Evolutionary conservation across 176 grass and related monocot species (phyloP), one percentile per base, ranked within the genome.

Genomic region (Oryza punctata): DNA sequence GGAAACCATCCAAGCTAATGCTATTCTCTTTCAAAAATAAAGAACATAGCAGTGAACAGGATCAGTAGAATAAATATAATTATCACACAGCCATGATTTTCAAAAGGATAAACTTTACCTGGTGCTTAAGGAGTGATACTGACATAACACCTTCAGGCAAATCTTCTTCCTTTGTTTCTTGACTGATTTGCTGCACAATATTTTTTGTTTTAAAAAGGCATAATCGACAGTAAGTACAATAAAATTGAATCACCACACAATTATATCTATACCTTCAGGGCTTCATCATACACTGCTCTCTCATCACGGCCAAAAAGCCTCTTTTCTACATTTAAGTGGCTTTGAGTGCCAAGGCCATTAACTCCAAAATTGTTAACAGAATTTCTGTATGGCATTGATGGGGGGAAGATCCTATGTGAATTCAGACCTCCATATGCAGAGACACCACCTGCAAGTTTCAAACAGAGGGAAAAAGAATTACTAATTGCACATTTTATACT

Each of bases 1-100:
- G 25, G 92, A 88, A 76, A 93, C 27, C 96, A 98, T 98, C 96
- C 96, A 98, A 69, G 91, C 82, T 84, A 98, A 87, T 47, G 93
- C 93, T 76, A 93, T 95, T 98, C 82, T 98, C 96, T 98, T 83
- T 61, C 35, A 69, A 89, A 85, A 65, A 81, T 72, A 67, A 91
- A 81, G 61, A 84, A 84, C 32, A 84, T 35, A 18, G 0, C 75
- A 71, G 57, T 76, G 28, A 80, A 69, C 44, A 82, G 52, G 59
- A 52, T 43, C 24, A 30, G 16, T 60, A 75, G 60, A 72, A 81
- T 63, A 69, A 82, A 72, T 35, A 66, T 6, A 65, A 32, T n/a
- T 82, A 74, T 65, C 50, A 81, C 63, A 84, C 65, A 70, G 33
- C 30, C 50, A 13, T 71, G 63, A 63, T 40, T 66, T 71, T n/a